Evolutionary conservation across 2,329 filamentous ascomycete genomes (phyloP), one percentile per base, ranked within the genome.

Genomic region (Parastagonospora avenae): DNA sequence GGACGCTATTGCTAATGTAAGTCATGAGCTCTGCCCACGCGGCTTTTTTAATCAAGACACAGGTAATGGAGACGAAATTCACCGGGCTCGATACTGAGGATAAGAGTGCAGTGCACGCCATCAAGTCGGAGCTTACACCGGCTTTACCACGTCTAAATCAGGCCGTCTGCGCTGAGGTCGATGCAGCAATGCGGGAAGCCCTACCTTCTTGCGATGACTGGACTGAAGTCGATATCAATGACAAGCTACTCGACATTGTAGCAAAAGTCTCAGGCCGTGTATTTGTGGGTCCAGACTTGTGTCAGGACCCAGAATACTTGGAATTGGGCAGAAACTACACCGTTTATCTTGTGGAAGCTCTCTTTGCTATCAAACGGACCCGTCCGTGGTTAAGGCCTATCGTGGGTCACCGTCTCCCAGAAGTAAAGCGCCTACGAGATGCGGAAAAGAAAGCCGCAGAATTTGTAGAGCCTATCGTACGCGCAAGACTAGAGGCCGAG

Each of bases 61-160:
- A 74, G 70, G 16, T 16, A 4, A 49, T 74, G 61, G 66, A 71
- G 37, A 42, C 48, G 5, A 72, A 65, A 31, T 73, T 73, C 47
- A 74, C 71, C 6, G 59, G 54, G 8, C 7, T 73, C 11, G 8
- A 39, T 3, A 48, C 60, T 2, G 66, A 70, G 4, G 45, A 58
- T 4, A 38, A 49, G 2, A 14, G 64, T 3, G 15, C 57, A 1
- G 9, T 47, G 0, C 66, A 72, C 43, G 48, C 64, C 4, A 54
- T 74, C 45, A 71, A 63, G 48, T 60, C 64, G 0, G 67, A 74
- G 36, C 57, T 74, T 8, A 74, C 70, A 8, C 70, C 71, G 14
- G 61, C 64, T 28, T 60, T 74, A 72, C 69, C 54, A 27, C 68
- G 70, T 4, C 41, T 74, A 29, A 70, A 68, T 39, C 51, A 60